phyloP scores from a whole-genome alignment of 257 asterid species.

The Nicotiana attenuata region DNA sequence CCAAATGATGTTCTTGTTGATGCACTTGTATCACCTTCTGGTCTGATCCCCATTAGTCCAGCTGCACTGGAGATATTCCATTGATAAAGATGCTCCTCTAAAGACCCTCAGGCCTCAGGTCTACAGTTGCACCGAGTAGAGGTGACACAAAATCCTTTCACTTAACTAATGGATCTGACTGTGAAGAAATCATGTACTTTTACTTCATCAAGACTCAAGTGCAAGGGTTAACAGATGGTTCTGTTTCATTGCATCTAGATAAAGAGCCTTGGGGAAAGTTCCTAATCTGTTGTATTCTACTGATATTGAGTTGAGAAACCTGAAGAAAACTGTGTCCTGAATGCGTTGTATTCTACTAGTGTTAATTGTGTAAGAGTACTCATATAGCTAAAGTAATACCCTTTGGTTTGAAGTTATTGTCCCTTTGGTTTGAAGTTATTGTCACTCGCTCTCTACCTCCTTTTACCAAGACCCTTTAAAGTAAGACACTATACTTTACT shows the following conservation, averaged over 20 bases:
- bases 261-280: not conserved
- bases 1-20: not conserved
- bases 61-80: not conserved
- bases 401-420: too few relatives aligned
- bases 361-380: too few relatives aligned
- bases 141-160: not conserved
- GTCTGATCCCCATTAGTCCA: not conserved
- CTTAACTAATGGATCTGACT: not conserved
- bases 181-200: not conserved
- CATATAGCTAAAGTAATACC: too few relatives aligned
- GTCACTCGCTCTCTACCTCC: too few relatives aligned
- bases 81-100: not conserved
- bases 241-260: not conserved
- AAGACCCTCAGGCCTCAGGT: not conserved
- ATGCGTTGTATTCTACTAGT: not conserved
- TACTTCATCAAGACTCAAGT: not conserved
- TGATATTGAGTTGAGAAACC: not conserved
- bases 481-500: too few relatives aligned
- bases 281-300: not conserved
- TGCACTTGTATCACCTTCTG: not conserved
- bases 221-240: not conserved
- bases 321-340: not conserved
- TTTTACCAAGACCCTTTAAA: too few relatives aligned
- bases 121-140: not conserved
- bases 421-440: too few relatives aligned